These are phyloP conservation scores for Boeremia lycopersici DNA, from an alignment of 2,329 filamentous ascomycete genomes.

Conservation along the genomic window DNA sequence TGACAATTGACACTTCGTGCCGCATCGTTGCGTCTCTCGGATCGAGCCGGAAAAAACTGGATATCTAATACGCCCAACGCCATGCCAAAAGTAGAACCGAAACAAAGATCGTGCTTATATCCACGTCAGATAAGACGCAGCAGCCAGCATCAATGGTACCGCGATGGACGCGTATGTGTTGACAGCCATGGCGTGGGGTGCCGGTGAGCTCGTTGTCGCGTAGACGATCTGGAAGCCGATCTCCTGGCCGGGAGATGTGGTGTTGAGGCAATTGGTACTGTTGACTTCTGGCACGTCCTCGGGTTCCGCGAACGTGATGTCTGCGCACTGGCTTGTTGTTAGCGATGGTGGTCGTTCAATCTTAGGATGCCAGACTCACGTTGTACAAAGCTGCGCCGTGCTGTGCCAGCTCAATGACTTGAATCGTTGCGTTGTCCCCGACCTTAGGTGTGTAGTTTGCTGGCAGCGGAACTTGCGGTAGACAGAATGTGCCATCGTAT, in stretches of 20 bases:
- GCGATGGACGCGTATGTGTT: constrained; percentile 37
- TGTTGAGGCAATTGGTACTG: constrained; percentile 86
- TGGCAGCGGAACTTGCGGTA: constrained; percentile 88
- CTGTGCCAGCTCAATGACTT: constrained; percentile 80
- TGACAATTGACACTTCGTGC: not conserved
- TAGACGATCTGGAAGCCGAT: constrained; percentile 81
- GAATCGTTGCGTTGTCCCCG: constrained; percentile 91
- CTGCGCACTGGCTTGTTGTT: constrained; percentile 73
- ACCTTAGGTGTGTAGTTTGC: constrained; percentile 70
- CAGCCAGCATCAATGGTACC: constrained; percentile 34
- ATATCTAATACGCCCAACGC: constrained; percentile 35
- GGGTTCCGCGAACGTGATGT: constrained; percentile 88
- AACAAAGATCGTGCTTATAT: constrained; percentile 13
- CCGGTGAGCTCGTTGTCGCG: constrained; percentile 54
- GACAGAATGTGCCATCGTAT: constrained; percentile 87
- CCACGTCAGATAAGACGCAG: constrained; percentile 39
- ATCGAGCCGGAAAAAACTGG: constrained; percentile 18
- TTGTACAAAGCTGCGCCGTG: constrained; percentile 85
- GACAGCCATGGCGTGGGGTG: constrained; percentile 29
- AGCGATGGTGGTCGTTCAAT: not conserved
- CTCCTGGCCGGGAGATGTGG: constrained; percentile 52
- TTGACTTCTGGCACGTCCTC: constrained; percentile 78
- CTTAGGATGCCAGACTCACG: constrained; percentile 56
- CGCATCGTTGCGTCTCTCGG: constrained; percentile 3
- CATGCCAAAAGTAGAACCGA: constrained; percentile 7